These are phyloP conservation scores for Aspergillus viridinutans DNA, from an alignment of 2,329 filamentous ascomycete genomes.

Conservation along the genomic window DNA sequence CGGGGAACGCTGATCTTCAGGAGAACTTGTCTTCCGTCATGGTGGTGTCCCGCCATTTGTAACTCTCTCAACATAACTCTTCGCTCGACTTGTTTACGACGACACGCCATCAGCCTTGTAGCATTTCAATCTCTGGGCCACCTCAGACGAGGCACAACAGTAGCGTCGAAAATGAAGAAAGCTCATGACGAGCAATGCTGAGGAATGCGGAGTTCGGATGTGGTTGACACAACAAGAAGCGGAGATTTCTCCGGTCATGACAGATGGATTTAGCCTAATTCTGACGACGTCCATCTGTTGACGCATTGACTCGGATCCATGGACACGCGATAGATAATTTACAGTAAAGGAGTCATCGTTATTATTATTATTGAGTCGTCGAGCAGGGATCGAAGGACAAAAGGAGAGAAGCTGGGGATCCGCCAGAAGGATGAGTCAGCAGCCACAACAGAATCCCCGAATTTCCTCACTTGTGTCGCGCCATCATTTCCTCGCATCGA, in stretches of 20 bases:
- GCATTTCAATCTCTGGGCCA: not conserved
- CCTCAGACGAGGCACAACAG: not conserved
- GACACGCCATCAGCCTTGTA: not conserved
- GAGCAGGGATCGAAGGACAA: not conserved
- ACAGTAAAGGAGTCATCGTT: not conserved
- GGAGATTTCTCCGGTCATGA: not conserved
- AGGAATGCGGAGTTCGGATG: not conserved
- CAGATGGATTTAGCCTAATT: not conserved
- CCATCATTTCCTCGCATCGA: not conserved
- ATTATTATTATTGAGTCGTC: not conserved
- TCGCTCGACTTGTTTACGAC: too few relatives aligned
- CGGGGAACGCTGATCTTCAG: not conserved
- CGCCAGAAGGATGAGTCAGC: not conserved
- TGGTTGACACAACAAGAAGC: not conserved
- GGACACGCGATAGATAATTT: not conserved
- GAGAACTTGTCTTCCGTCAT: not conserved
- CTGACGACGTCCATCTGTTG: not conserved
- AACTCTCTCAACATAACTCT: not conserved
- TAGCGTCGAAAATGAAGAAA: not conserved
- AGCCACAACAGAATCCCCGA: not conserved
- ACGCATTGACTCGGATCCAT: not conserved
- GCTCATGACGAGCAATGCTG: not conserved
- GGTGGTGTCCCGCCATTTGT: not conserved
- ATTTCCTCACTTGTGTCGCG: not conserved
- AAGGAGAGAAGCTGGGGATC: not conserved